Conservation (phyloP, 1,284 basidiomycete species). For the Puccinia polysora region DNA sequence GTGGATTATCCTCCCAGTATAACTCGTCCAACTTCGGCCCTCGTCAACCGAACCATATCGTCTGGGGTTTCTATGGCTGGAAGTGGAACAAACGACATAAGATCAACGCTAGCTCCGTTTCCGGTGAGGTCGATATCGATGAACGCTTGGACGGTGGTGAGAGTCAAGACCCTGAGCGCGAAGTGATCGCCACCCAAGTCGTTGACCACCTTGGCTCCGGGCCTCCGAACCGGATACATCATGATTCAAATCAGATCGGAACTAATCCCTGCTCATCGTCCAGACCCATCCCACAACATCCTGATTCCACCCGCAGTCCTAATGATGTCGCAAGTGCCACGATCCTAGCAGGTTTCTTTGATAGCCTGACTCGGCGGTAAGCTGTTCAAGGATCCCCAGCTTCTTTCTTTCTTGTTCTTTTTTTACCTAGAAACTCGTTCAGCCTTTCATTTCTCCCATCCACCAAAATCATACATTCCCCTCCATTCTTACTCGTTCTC, state of each 20-base stretch:
- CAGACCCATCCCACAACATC: no score
- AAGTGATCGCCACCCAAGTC: no score
- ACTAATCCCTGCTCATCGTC: no score
- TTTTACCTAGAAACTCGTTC: neutral
- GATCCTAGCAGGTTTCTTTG: slow-evolving; percentile 18
- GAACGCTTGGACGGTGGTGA: neutral
- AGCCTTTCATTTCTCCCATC: no score
- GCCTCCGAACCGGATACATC: no score
- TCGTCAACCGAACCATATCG: slow-evolving; percentile 5
- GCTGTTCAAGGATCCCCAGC: no score
- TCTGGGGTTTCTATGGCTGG: slow-evolving; percentile 39
- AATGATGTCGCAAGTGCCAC: slow-evolving; percentile 40
- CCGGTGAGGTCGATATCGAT: neutral
- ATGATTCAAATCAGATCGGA: no score
- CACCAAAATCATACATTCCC: neutral
- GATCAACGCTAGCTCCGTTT: neutral
- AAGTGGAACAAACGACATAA: slow-evolving; percentile 31
- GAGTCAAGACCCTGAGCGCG: no score
- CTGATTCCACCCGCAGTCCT: slow-evolving; percentile 22
- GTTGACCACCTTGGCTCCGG: no score
- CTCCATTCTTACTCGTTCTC: neutral
- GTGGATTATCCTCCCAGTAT: slow-evolving; percentile 15
- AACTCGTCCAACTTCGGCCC: no score
- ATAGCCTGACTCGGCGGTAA: slow-evolving; percentile 25
- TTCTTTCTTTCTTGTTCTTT: slow-evolving; percentile 26